Conservation (phyloP, 768 basidiomycete genomes). For the Pulveroboletus frians region DNA sequence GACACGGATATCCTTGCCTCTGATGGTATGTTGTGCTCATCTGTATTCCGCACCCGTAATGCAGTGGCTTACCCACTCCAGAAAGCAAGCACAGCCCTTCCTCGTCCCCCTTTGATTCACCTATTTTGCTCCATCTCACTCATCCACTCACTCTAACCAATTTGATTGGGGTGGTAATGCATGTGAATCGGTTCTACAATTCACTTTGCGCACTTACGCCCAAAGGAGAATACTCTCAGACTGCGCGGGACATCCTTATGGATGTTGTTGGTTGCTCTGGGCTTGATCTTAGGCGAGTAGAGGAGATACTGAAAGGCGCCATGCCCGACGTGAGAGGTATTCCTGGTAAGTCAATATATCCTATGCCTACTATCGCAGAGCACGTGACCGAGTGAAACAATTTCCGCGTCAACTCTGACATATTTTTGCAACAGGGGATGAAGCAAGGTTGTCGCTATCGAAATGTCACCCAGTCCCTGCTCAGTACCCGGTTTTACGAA, state of each 20-base stretch:
- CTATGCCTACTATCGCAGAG: not conserved
- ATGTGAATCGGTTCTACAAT: conserved; percentile 55
- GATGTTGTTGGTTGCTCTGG: conserved; percentile 65
- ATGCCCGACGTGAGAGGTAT: conserved; percentile 18
- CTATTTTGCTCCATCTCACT: conserved; percentile 52
- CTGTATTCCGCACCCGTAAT: conserved; percentile 34
- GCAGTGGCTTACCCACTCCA: conserved; percentile 32
- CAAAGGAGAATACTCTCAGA: conserved; percentile 55
- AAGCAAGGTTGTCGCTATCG: conserved; percentile 49
- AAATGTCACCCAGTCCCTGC: conserved; percentile 50
- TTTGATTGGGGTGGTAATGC: conserved; percentile 44
- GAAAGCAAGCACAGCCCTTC: conserved; percentile 10
- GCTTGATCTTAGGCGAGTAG: conserved; percentile 51
- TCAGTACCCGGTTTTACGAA: conserved; percentile 41
- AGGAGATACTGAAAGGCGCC: conserved; percentile 41
- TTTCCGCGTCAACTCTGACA: not conserved
- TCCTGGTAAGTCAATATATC: conserved; percentile 21
- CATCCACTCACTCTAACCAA: conserved; percentile 59
- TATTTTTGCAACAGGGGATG: conserved; percentile 37
- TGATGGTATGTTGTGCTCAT: conserved; percentile 24
- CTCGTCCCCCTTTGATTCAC: conserved; percentile 26
- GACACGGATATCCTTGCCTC: conserved; percentile 19
- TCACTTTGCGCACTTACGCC: conserved; percentile 50
- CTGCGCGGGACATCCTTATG: conserved; percentile 57
- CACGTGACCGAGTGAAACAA: not conserved